phyloP scores from a whole-genome alignment of 768 basidiomycete genomes.

The Psilocybe tampanensis region DNA sequence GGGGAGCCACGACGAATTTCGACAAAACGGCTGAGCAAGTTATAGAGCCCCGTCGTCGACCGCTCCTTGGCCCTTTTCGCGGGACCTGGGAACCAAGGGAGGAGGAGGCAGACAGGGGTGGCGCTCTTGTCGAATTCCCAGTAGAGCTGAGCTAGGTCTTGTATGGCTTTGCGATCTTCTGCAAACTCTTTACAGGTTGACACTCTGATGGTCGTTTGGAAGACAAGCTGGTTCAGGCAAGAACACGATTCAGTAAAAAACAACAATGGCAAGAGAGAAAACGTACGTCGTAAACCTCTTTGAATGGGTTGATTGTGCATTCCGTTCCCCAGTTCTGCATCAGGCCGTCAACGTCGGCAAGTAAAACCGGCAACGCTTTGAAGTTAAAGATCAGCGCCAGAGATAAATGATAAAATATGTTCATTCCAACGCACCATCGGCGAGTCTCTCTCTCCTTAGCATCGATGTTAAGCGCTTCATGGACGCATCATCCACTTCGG shows the following conservation, averaged over 20 bases:
- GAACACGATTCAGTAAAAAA: too few species aligned
- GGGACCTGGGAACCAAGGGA: conserved; percentile 37
- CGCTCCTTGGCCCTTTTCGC: conserved; percentile 30
- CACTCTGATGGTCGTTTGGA: conserved; percentile 39
- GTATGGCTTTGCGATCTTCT: conserved; percentile 23
- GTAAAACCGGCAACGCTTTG: conserved; percentile 22
- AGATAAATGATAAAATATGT: not conserved
- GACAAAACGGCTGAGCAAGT: conserved; percentile 26
- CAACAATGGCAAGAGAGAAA: too few species aligned
- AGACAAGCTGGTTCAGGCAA: conserved; percentile 27
- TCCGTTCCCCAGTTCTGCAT: conserved; percentile 27
- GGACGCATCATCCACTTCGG: conserved; percentile 15
- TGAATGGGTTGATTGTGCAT: conserved; percentile 36
- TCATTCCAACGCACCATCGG: conserved; percentile 15
- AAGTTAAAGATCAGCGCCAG: not conserved
- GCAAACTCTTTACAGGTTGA: conserved; percentile 37
- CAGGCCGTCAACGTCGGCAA: conserved; percentile 27
- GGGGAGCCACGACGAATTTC: conserved; percentile 26
- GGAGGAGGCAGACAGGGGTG: conserved; percentile 30
- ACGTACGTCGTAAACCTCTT: conserved; percentile 32
- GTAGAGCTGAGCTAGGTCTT: conserved; percentile 27
- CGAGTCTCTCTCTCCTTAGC: conserved; percentile 23
- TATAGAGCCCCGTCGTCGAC: conserved; percentile 32
- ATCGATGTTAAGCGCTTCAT: conserved; percentile 21
- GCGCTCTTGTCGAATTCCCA: conserved; percentile 34